Conservation (phyloP, 305 asterid genomes). For the Solanum hybrid region DNA sequence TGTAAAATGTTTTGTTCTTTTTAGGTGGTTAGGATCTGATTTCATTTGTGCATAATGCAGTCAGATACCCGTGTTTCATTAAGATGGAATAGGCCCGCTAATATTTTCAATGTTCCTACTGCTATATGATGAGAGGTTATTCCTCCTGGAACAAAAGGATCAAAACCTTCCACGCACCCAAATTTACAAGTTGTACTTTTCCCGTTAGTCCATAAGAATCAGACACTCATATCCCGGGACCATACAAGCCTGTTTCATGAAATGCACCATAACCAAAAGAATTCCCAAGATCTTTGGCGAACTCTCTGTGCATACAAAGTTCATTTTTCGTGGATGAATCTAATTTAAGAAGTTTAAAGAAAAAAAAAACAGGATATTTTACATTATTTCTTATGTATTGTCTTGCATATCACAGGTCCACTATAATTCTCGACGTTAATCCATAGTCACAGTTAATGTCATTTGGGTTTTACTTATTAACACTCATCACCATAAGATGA, state of each 20-base stretch:
- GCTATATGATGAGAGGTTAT: background rate
- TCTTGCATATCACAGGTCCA: background rate
- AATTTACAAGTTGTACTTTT: background rate
- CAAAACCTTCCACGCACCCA: background rate
- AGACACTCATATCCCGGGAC: background rate
- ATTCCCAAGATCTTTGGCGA: background rate
- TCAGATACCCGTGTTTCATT: too few relatives aligned
- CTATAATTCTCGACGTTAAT: background rate
- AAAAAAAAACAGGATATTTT: background rate
- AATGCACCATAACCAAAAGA: background rate
- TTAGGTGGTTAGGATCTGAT: background rate
- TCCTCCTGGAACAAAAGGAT: background rate
- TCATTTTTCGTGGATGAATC: background rate
- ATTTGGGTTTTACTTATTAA: background rate
- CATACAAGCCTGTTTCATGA: background rate
- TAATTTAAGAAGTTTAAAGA: background rate
- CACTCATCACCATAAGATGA: background rate
- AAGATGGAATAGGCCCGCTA: background rate
- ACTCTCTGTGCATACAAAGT: background rate
- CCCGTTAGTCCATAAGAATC: background rate
- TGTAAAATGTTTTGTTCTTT: background rate
- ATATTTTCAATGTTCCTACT: background rate
- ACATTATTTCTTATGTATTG: background rate
- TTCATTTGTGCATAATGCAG: background rate
- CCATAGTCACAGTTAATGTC: background rate